phyloP scores from a whole-genome alignment of 495 filamentous ascomycete genomes.

The Bryoglossum gracile region DNA sequence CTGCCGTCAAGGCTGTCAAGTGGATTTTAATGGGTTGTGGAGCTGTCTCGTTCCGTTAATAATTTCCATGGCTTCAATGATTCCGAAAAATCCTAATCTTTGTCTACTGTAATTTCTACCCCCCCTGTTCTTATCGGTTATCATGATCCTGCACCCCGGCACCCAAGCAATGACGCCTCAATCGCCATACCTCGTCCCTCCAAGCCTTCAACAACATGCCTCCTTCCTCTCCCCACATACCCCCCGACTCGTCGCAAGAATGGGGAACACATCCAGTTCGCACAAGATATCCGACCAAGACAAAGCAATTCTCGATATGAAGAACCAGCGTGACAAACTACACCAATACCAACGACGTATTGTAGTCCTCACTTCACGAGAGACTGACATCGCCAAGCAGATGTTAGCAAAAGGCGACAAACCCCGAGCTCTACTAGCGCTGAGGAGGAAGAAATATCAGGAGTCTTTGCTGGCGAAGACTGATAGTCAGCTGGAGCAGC shows the following conservation, averaged over 20 bases:
- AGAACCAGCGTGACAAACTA: constrained; percentile 93
- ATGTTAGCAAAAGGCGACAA: constrained; percentile 70
- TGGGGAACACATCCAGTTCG: constrained; percentile 61
- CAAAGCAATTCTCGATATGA: constrained; percentile 90
- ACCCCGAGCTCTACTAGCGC: constrained; percentile 72
- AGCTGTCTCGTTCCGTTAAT: neutral
- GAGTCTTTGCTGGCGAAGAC: constrained; percentile 84
- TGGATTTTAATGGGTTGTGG: neutral
- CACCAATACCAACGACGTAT: constrained; percentile 91
- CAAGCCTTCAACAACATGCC: constrained; percentile 8
- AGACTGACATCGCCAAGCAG: constrained; percentile 75
- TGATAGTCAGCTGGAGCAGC: constrained; percentile 78
- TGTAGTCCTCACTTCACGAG: constrained; percentile 69
- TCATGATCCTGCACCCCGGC: neutral
- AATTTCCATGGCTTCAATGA: too few relatives aligned
- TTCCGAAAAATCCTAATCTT: too few relatives aligned
- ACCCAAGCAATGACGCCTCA: neutral
- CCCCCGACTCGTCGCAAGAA: constrained; percentile 23
- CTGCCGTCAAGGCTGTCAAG: too few relatives aligned
- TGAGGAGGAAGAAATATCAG: constrained; percentile 95
- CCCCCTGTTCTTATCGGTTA: constrained; percentile 11
- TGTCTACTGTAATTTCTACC: too few relatives aligned
- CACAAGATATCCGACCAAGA: constrained; percentile 69
- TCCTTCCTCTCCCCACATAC: neutral
- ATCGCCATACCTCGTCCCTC: neutral